A percentile compares a stretch with the other conserved stretches of the same genome.
Evolutionary conservation across 495 filamentous ascomycete species (phyloP).

Genomic region (Xylaria flabelliformis): DNA sequence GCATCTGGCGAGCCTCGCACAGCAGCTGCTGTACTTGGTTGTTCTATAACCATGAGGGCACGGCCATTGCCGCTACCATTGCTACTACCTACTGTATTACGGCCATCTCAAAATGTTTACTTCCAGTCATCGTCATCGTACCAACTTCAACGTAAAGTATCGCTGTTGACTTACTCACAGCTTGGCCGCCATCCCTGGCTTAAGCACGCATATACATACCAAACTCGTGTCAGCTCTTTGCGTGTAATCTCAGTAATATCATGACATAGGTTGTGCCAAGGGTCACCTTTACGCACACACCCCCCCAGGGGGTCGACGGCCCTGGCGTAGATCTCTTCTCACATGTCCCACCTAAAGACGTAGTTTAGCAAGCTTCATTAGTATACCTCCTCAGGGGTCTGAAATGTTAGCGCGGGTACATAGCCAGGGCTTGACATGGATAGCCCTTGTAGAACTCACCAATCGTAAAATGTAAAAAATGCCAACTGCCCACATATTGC

Average conservation of each 20-base stretch:
- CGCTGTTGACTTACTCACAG: not conserved
- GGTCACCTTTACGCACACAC: not conserved
- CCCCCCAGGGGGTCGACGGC: not conserved
- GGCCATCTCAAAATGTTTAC: not conserved
- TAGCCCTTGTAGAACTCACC: no score
- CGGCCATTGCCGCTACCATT: not conserved
- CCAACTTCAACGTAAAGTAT: no score
- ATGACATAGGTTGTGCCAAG: constrained; percentile 20
- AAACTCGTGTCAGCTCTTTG: constrained; percentile 13
- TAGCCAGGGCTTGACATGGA: no score
- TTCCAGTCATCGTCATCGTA: not conserved
- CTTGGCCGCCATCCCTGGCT: constrained; percentile 7
- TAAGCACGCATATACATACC: constrained; percentile 9
- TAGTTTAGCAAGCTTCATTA: constrained; percentile 26
- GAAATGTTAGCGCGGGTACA: no score
- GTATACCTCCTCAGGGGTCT: no score
- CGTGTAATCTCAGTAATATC: constrained; percentile 24
- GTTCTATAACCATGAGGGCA: not conserved
- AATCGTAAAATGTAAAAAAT: no score
- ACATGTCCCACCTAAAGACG: constrained; percentile 23
- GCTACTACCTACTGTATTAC: not conserved
- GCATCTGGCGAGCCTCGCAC: constrained; percentile 26
- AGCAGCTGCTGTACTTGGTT: constrained; percentile 8
- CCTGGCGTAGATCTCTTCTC: constrained; percentile 25
- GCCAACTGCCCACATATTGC: no score